Evolutionary conservation across 495 filamentous ascomycete genomes (phyloP), one percentile per base, ranked within the genome.

Genomic region (Tuber indicum): DNA sequence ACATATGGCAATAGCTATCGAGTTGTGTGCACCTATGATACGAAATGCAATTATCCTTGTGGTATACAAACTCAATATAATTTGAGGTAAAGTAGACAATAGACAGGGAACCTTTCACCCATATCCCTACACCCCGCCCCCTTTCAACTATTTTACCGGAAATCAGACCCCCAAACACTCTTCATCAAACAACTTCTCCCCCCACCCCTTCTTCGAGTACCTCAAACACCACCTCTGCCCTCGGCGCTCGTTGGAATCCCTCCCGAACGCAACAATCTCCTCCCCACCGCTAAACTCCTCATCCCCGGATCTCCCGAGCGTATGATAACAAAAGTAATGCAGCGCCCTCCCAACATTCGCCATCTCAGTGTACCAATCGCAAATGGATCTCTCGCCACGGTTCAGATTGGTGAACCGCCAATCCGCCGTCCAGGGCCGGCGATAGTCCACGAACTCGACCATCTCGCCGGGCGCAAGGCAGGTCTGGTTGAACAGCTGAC

Each of bases 121-220:
- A 39, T 21, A 72, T 72, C 21, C 26, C 16, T 78, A 58, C 46
- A 58, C 46, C 66, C 16, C 47, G 46, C 62, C 14, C 73, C 21
- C 43, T 45, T 43, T 36, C 39, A 4, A 42, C 36, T 19, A 26
- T 58, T 32, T 43, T n/a, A 70, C 69, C 58, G 5, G 14, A 76
- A 39, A 17, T 76, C 74, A 79, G 46, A 77, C 39, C 39, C 81
- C 82, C 78, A 83, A 77, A 73, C 82, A 83, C 44, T 77, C 73
- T 58, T 75, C 66, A 44, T 76, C 79, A 79, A 81, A 83, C 44
- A 77, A 44, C 17, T n/a, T 58, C 73, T 73, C 74, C 17, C 52
- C 74, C 82, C 82, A 83, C 9, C 82, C 81, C 52, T 77, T 83
- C 47, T 81, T 74, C 39, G 82, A 83, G 49, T 83, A 83, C 78